phyloP scores from a whole-genome alignment of 495 filamentous ascomycete genomes.

The Neurospora sp. region DNA sequence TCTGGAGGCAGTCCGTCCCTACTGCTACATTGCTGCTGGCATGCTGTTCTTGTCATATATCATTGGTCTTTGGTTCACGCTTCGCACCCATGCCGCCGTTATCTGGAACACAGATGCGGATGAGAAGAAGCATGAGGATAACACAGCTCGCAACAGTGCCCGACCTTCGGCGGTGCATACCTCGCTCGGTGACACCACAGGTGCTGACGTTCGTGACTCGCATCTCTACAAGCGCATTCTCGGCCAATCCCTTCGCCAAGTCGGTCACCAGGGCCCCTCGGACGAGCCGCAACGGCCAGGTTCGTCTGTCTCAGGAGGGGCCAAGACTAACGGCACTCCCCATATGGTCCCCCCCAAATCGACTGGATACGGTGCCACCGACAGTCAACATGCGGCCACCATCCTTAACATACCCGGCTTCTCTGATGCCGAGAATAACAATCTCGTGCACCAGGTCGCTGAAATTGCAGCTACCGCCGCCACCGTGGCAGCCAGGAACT shows the following conservation, averaged over 20 bases:
- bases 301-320: conserved; percentile 23
- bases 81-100: conserved; percentile 89
- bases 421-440: conserved; percentile 67
- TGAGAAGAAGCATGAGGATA: conserved; percentile 60
- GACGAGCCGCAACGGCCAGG: conserved; percentile 37
- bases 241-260: conserved; percentile 75
- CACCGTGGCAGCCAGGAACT: conserved; percentile 76
- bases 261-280: conserved; percentile 49
- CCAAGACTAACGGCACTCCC: conserved; percentile 34
- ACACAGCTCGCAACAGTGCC: conserved; percentile 21
- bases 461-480: conserved; percentile 91
- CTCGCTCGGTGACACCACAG: conserved; percentile 30
- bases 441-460: conserved; percentile 69
- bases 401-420: conserved; percentile 54
- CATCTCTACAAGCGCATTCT: conserved; percentile 88
- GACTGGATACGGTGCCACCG: conserved; percentile 26
- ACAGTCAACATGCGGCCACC: conserved; percentile 20
- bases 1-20: conserved; percentile 79
- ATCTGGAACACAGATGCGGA: conserved; percentile 90
- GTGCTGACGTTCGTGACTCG: conserved; percentile 62
- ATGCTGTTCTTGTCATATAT: conserved; percentile 88
- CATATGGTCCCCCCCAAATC: conserved; percentile 66
- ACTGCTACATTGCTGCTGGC: conserved; percentile 76
- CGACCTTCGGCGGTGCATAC: conserved; percentile 29
- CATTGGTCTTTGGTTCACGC: conserved; percentile 91